Evolutionary conservation across 1,139 yeast genomes (phyloP).

Genomic region (Tardiomyces depauwii): DNA sequence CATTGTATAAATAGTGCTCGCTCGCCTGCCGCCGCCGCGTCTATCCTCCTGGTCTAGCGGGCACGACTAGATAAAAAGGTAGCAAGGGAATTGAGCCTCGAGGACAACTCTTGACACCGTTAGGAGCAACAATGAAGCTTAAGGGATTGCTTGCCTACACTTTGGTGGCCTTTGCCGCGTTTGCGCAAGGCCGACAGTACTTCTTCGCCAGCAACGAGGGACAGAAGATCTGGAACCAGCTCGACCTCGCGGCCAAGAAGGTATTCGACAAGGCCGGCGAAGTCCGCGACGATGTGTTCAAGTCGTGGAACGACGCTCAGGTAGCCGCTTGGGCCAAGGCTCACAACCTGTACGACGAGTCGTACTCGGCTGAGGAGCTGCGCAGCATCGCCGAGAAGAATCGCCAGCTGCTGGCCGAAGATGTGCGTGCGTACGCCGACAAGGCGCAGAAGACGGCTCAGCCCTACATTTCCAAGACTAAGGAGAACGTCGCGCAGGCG

Average conservation of each 20-base stretch:
- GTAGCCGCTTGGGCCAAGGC: slow-evolving; percentile 36
- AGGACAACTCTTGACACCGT: not conserved
- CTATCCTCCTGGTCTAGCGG: too few species aligned
- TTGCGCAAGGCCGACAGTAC: not conserved
- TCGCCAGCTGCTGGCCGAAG: slow-evolving; percentile 14
- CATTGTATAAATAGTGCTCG: too few species aligned
- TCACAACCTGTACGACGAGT: slow-evolving; percentile 32
- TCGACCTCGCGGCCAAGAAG: slow-evolving; percentile 34
- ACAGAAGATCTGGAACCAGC: slow-evolving; percentile 35
- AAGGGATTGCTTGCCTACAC: not conserved
- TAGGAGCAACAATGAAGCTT: not conserved
- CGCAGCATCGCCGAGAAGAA: slow-evolving; percentile 30
- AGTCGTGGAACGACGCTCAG: slow-evolving; percentile 37
- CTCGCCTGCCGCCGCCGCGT: too few species aligned
- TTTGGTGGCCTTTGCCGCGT: not conserved
- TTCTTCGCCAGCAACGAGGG: slow-evolving; percentile 10
- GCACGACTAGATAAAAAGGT: too few species aligned
- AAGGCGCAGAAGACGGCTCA: slow-evolving; percentile 14
- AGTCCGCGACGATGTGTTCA: slow-evolving; percentile 35
- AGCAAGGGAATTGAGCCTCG: not conserved
- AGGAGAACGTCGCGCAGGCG: slow-evolving; percentile 7
- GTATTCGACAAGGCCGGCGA: slow-evolving; percentile 33
- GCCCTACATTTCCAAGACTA: slow-evolving; percentile 15
- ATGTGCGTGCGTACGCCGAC: slow-evolving; percentile 8
- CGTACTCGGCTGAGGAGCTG: slow-evolving; percentile 28